These are phyloP conservation scores for Aspergillus baeticus DNA, from an alignment of 495 filamentous ascomycete species.

Conservation along the genomic window DNA sequence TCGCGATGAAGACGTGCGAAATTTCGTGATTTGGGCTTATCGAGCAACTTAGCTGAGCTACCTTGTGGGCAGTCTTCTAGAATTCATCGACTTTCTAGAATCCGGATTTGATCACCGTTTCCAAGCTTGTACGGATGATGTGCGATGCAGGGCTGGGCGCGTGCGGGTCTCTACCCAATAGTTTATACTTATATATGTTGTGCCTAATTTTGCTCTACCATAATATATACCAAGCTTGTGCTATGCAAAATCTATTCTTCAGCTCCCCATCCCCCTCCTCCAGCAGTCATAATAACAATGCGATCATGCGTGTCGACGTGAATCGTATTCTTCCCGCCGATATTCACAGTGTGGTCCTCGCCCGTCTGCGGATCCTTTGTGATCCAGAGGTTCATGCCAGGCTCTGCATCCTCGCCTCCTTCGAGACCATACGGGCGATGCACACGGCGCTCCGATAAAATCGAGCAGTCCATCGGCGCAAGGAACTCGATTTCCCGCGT, in stretches of 20 bases:
- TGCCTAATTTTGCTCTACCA: too few species aligned
- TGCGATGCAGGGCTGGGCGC: too few species aligned
- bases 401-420: constrained; percentile 78
- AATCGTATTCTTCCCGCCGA: constrained; percentile 94
- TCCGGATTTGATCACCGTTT: too few species aligned
- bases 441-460: constrained; percentile 83
- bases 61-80: not conserved
- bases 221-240: too few species aligned
- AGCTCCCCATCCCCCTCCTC: constrained; percentile 46
- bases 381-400: constrained; percentile 87
- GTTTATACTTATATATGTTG: too few species aligned
- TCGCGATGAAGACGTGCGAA: not conserved
- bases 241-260: not conserved
- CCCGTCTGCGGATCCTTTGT: constrained; percentile 50
- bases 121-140: too few species aligned
- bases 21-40: too few species aligned
- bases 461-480: constrained; percentile 82
- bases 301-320: constrained; percentile 82
- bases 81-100: not conserved
- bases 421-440: constrained; percentile 85
- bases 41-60: not conserved
- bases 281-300: constrained; percentile 68
- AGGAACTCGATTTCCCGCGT: constrained; percentile 94
- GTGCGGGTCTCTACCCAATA: too few species aligned
- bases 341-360: constrained; percentile 57